Conservation (phyloP, 495 filamentous ascomycete genomes). For the Corynascus novoguineensis region DNA sequence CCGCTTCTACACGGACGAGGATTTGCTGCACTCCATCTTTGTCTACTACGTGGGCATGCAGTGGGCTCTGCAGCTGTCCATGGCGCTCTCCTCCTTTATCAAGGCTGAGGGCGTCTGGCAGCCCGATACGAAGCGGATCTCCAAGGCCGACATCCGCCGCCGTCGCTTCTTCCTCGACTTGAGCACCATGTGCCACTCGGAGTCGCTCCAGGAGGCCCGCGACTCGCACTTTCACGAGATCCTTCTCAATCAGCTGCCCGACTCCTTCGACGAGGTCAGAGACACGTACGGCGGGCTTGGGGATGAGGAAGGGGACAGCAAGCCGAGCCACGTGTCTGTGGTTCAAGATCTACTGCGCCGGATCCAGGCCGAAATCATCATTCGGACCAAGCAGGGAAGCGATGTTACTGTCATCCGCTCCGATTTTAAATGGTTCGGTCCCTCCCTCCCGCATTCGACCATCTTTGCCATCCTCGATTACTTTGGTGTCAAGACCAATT, state of each 20-base stretch:
- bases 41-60: conserved; percentile 55
- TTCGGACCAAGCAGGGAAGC: conserved; percentile 46
- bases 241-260: conserved; percentile 47
- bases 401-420: conserved; percentile 56
- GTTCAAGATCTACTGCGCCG: conserved; percentile 57
- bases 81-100: conserved; percentile 40
- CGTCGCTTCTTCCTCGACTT: conserved; percentile 21
- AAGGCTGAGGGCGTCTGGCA: conserved; percentile 40
- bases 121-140: conserved; percentile 18
- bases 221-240: conserved; percentile 24
- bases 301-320: conserved; percentile 15
- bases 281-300: conserved; percentile 21
- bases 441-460: conserved; percentile 55
- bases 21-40: conserved; percentile 58
- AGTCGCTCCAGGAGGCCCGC: conserved; percentile 5
- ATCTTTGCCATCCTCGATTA: conserved; percentile 54
- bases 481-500: conserved; percentile 54
- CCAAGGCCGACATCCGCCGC: conserved; percentile 20
- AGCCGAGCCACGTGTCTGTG: conserved; percentile 22
- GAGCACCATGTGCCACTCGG: background rate
- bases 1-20: conserved; percentile 63
- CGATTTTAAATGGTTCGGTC: conserved; percentile 59
- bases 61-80: conserved; percentile 18
- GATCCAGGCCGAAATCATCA: conserved; percentile 53
- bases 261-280: conserved; percentile 30